Conservation (phyloP, 257 asterid species). For the Solanum dulcamara region DNA sequence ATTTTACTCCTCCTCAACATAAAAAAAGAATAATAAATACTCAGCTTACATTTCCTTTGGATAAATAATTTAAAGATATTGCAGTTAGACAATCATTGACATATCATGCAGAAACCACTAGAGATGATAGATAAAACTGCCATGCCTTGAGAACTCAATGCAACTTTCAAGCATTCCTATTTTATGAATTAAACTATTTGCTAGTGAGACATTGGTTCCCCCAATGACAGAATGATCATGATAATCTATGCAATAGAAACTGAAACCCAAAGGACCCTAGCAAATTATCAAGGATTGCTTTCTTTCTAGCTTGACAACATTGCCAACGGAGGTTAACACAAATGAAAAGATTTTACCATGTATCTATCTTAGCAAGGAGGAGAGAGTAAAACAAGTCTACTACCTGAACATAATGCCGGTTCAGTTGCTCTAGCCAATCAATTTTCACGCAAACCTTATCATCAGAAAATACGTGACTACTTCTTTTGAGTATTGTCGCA, state of each 20-base stretch:
- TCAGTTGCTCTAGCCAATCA: constrained; percentile 91
- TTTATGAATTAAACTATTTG: not conserved
- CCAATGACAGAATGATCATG: not conserved
- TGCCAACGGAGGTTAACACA: not conserved
- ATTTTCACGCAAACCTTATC: constrained; percentile 88
- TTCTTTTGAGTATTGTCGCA: constrained; percentile 94
- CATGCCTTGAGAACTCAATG: not conserved
- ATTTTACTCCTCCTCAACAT: not conserved
- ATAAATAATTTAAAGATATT: not conserved
- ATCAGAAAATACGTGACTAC: constrained; percentile 67
- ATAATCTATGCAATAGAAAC: not conserved
- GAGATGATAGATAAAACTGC: not conserved
- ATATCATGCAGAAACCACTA: not conserved
- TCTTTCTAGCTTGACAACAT: not conserved
- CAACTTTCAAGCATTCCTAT: not conserved
- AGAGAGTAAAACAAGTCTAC: not conserved
- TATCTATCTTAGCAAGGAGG: not conserved
- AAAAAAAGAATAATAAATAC: not conserved
- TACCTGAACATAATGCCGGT: constrained; percentile 92
- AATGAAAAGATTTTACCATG: not conserved
- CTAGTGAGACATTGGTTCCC: not conserved
- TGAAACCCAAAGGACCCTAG: not conserved
- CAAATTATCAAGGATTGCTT: not conserved
- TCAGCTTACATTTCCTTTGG: not conserved
- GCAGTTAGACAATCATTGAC: not conserved